Evolutionary conservation across 495 filamentous ascomycete species (phyloP), one percentile per base, ranked within the genome.

Genomic region (Aspergillus biplanus): DNA sequence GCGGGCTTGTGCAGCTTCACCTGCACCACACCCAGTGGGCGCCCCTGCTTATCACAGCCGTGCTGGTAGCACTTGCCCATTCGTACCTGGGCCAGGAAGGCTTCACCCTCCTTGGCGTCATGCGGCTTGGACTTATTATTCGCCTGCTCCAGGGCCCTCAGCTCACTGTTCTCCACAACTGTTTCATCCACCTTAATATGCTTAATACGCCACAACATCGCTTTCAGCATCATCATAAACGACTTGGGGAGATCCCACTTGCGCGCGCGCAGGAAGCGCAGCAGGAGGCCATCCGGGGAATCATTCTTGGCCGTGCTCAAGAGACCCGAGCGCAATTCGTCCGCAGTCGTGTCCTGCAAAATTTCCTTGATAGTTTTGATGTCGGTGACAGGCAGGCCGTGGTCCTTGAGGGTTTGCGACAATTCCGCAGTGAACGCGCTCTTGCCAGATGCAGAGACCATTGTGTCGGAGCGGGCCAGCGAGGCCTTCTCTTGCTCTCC

Each of bases 241-340:
- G 93, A 92, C 69, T 90, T 92, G 42, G 92, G 86, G 13, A 97
- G 85, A 69, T 97, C 90, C 95, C 95, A 99, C 73, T 98, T 98
- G 33, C 95, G 83, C 16, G 95, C 95, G 37, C 95, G 84, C 52
- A 99, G 78, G 72, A 97, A 99, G 18, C 95, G 89, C 49, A 97
- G 80, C n/a, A 97, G 78, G 47, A 98, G 79, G 1, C 84, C 90
- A 73, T 99, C 95, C 0, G 95, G 95, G 71, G 96, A 85, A 69
- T 98, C 94, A 69, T 92, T 89, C 80, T 97, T 97, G 46, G 92
- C 83, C 86, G 93, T 93, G 57, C 82, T 82, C 86, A 95, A 92
- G 70, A 97, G 88, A 3, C 91, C 88, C 18, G 82, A 75, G 27
- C 92, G 85, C 58, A 98, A 82, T 54, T 88, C 82, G 64, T 89